A percentile compares a stretch with the other conserved stretches of the same genome.
These are phyloP conservation scores for Trichoderma cornu-damae DNA, from an alignment of 2,329 filamentous ascomycete species.

Conservation along the genomic window DNA sequence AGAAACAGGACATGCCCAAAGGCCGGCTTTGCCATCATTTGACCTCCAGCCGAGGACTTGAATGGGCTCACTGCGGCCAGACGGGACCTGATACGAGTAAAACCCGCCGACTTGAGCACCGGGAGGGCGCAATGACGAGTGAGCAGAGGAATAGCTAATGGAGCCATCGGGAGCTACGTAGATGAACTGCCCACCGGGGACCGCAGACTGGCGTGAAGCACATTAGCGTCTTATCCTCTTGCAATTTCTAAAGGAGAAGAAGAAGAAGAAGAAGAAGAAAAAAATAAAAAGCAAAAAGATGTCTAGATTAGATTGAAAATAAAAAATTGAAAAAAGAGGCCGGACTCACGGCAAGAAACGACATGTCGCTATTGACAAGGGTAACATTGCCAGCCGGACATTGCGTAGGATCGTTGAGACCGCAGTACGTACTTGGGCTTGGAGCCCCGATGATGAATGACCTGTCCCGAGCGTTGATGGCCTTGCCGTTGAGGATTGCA, in stretches of 20 bases:
- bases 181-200: constrained; percentile 59
- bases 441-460: constrained; percentile 29
- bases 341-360: constrained; percentile 25
- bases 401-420: constrained; percentile 18
- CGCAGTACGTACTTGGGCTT: constrained; percentile 27
- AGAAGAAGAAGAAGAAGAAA: too few relatives aligned
- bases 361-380: constrained; percentile 29
- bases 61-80: constrained; percentile 23
- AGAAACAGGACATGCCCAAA: constrained; percentile 29
- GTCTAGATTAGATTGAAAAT: too few relatives aligned
- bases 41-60: constrained; percentile 26
- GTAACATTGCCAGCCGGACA: constrained; percentile 29
- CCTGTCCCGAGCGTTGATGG: constrained; percentile 28
- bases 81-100: constrained; percentile 27
- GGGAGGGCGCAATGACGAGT: constrained; percentile 47
- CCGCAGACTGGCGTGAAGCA: constrained; percentile 37
- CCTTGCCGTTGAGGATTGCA: constrained; percentile 23
- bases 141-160: constrained; percentile 51
- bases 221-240: background rate
- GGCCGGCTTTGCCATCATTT: constrained; percentile 21
- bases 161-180: constrained; percentile 52
- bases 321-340: background rate
- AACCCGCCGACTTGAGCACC: constrained; percentile 50
- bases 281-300: too few relatives aligned
- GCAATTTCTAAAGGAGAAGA: too few relatives aligned